Conservation (phyloP, 1,139 yeast species). For the Kurtzmaniella quercitrusa region DNA sequence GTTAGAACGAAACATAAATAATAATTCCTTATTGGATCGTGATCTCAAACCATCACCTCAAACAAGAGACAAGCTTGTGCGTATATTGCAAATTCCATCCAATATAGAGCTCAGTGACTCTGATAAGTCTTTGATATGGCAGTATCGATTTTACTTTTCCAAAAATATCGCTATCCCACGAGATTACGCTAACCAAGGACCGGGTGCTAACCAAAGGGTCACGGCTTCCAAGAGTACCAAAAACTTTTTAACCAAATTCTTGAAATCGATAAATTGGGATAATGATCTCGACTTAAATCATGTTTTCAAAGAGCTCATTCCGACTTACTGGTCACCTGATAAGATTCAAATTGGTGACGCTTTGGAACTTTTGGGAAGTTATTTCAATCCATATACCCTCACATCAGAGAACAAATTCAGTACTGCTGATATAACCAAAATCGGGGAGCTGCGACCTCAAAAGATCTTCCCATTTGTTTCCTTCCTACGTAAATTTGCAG, state of each 20-base stretch:
- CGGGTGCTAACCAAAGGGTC: neutral
- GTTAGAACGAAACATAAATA: constrained; percentile 72
- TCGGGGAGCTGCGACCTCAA: constrained; percentile 28
- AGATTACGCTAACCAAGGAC: constrained; percentile 9
- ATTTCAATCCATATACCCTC: constrained; percentile 45
- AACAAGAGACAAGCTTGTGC: constrained; percentile 67
- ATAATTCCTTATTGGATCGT: constrained; percentile 71
- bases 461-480: constrained; percentile 33
- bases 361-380: constrained; percentile 77
- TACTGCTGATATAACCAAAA: neutral
- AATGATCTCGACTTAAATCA: constrained; percentile 78
- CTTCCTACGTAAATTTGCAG: constrained; percentile 77
- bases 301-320: constrained; percentile 57
- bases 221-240: constrained; percentile 12
- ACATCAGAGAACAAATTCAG: constrained; percentile 14
- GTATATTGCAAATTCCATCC: constrained; percentile 73
- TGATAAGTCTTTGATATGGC: constrained; percentile 90
- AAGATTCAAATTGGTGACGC: constrained; percentile 92
- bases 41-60: constrained; percentile 89
- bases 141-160: constrained; percentile 80
- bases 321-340: constrained; percentile 48
- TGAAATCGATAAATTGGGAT: constrained; percentile 86
- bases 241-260: constrained; percentile 75
- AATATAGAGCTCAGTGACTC: constrained; percentile 76
- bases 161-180: constrained; percentile 29